phyloP scores from a whole-genome alignment of 306 rosid genomes.

The Quercus wislizeni region DNA sequence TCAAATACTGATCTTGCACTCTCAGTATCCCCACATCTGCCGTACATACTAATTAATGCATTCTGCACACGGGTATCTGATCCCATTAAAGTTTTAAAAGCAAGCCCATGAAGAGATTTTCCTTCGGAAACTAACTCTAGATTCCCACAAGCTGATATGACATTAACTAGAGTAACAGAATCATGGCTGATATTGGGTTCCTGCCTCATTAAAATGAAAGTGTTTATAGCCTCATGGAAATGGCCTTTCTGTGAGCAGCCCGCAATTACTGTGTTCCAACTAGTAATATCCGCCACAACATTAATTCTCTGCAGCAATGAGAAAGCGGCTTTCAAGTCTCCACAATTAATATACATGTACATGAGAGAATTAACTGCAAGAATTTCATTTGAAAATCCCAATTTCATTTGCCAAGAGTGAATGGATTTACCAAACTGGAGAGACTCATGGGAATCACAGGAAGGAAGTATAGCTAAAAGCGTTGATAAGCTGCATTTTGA shows the following conservation, averaged over 20 bases:
- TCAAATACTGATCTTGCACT: slow-evolving; percentile 47
- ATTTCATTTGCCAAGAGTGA: slow-evolving; percentile 61
- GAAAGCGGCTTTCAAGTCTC: slow-evolving; percentile 38
- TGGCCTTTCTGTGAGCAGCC: slow-evolving; percentile 36
- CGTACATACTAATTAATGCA: slow-evolving; percentile 56
- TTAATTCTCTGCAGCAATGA: slow-evolving; percentile 41
- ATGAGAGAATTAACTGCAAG: slow-evolving; percentile 43
- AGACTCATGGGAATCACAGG: slow-evolving; percentile 38
- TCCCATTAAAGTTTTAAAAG: slow-evolving; percentile 37
- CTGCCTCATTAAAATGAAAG: slow-evolving; percentile 40
- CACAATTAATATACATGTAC: slow-evolving; percentile 51
- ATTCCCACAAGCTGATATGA: slow-evolving; percentile 52
- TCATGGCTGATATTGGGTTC: slow-evolving; percentile 35
- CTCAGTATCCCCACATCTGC: slow-evolving; percentile 47
- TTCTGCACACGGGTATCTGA: slow-evolving; percentile 47
- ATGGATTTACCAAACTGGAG: slow-evolving; percentile 47
- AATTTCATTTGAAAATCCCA: slow-evolving; percentile 42
- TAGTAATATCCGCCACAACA: slow-evolving; percentile 28
- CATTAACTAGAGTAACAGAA: slow-evolving; percentile 47
- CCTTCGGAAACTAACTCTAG: slow-evolving; percentile 40
- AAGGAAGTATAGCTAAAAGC: slow-evolving; percentile 43
- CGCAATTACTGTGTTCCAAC: slow-evolving; percentile 56
- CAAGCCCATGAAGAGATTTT: slow-evolving; percentile 43
- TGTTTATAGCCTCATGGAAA: slow-evolving; percentile 37
- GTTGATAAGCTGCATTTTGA: slow-evolving; percentile 39